Percentiles rank a stretch among this genome's conserved stretches.
phyloP scores from a whole-genome alignment of 2,329 filamentous ascomycete species.

The Microdochium trichocladiopsis region DNA sequence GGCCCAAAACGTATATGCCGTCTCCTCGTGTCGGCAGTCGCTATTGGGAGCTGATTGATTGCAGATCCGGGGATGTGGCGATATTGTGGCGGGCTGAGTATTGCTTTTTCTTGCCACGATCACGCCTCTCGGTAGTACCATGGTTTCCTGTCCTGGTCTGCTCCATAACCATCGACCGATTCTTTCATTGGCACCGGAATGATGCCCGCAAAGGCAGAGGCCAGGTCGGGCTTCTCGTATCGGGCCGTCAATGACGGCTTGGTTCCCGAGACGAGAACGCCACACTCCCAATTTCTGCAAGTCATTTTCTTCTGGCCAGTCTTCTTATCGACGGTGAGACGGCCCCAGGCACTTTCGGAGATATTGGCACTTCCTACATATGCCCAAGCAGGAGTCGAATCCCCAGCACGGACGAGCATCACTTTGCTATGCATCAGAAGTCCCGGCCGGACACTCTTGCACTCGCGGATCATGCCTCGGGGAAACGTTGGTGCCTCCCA shows the following conservation, averaged over 20 bases:
- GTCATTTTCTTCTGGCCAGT: constrained; percentile 68
- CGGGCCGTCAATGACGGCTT: background rate
- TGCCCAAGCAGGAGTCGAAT: constrained; percentile 52
- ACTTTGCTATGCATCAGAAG: constrained; percentile 88
- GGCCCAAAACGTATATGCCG: too few relatives aligned
- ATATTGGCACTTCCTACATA: constrained; percentile 91
- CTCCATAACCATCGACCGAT: background rate
- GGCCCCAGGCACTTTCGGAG: constrained; percentile 78
- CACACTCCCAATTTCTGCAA: constrained; percentile 94
- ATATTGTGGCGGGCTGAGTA: too few relatives aligned
- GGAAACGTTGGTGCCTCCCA: constrained; percentile 69
- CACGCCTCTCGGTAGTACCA: background rate
- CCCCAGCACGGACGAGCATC: constrained; percentile 36
- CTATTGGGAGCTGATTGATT: too few relatives aligned
- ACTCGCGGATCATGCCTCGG: constrained; percentile 64
- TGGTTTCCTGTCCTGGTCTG: background rate
- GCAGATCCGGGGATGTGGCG: too few relatives aligned
- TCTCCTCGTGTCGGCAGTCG: too few relatives aligned
- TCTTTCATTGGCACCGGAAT: background rate
- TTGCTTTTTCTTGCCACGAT: too few relatives aligned
- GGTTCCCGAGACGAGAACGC: constrained; percentile 61
- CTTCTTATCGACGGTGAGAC: constrained; percentile 58
- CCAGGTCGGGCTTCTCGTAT: background rate
- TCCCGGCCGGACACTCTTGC: constrained; percentile 60
- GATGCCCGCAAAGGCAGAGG: background rate